phyloP scores from a whole-genome alignment of 2,329 filamentous ascomycete species.

The Trichoderma sp. region DNA sequence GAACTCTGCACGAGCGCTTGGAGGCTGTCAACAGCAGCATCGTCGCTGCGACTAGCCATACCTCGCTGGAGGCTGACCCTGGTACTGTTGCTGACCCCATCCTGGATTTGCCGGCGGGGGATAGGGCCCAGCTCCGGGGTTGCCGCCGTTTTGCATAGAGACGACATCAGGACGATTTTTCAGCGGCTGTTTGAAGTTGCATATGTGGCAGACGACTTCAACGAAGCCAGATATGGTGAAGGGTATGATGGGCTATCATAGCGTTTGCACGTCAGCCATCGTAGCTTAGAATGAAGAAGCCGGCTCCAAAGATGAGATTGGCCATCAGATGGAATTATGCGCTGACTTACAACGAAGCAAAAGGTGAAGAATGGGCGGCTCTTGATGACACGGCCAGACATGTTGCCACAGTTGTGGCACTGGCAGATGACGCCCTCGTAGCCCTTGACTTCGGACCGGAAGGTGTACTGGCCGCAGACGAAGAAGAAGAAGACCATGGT shows the following conservation, averaged over 20 bases:
- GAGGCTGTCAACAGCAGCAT: neutral
- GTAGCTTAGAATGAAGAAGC: neutral
- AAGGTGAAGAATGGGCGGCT: constrained; percentile 74
- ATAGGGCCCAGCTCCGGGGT: constrained; percentile 25
- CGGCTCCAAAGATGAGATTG: neutral
- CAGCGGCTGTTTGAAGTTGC: constrained; percentile 70
- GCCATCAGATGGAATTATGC: neutral
- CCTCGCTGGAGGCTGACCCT: constrained; percentile 9
- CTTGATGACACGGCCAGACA: constrained; percentile 59
- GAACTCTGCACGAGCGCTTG: neutral
- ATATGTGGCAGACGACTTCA: constrained; percentile 72
- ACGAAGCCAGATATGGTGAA: constrained; percentile 66
- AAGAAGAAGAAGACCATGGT: constrained; percentile 59
- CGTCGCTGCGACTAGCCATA: neutral
- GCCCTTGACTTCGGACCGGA: constrained; percentile 57
- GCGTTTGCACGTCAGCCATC: neutral
- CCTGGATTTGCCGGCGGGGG: constrained; percentile 29
- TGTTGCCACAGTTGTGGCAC: constrained; percentile 67
- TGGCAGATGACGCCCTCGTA: constrained; percentile 62
- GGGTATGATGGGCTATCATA: constrained; percentile 62
- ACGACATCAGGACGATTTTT: constrained; percentile 56
- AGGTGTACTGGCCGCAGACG: constrained; percentile 60
- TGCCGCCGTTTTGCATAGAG: constrained; percentile 48
- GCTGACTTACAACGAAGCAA: constrained; percentile 64
- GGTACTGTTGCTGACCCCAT: constrained; percentile 11